phyloP scores from a whole-genome alignment of 2,329 filamentous ascomycete species.

The Beauveria sp. region DNA sequence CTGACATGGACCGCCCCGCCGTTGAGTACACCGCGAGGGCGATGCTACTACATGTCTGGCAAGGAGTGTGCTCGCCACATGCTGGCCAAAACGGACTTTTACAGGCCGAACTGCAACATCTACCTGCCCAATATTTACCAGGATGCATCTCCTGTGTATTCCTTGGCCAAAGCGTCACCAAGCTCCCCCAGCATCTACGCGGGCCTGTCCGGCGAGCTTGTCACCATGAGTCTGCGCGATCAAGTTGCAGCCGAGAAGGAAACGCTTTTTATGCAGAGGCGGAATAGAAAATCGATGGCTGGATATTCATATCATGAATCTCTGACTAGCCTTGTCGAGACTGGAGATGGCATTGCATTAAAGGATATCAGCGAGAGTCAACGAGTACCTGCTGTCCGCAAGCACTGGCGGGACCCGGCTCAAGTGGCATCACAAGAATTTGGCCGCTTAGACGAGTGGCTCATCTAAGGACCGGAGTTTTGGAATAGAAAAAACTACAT shows the following conservation, averaged over 20 bases:
- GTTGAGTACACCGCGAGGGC: conserved; percentile 9
- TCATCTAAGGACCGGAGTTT: not conserved
- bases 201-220: conserved; percentile 33
- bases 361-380: conserved; percentile 3
- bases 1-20: conserved; percentile 16
- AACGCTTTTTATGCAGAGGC: not conserved
- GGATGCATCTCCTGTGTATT: conserved; percentile 24
- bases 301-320: conserved; percentile 8
- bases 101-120: conserved; percentile 35
- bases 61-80: conserved; percentile 33
- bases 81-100: conserved; percentile 29
- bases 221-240: conserved; percentile 24
- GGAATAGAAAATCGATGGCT: not conserved
- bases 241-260: conserved; percentile 1
- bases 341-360: conserved; percentile 7
- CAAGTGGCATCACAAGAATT: not conserved
- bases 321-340: conserved; percentile 6
- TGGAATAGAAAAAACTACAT: not conserved
- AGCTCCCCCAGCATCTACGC: conserved; percentile 34
- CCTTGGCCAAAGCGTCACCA: conserved; percentile 32
- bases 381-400: conserved; percentile 4
- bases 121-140: conserved; percentile 24
- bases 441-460: conserved; percentile 3
- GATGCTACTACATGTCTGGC: conserved; percentile 25
- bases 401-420: conserved; percentile 4